Base-by-base conservation (phyloP, 257 asterid genomes). In the Solanum chilense region DNA sequence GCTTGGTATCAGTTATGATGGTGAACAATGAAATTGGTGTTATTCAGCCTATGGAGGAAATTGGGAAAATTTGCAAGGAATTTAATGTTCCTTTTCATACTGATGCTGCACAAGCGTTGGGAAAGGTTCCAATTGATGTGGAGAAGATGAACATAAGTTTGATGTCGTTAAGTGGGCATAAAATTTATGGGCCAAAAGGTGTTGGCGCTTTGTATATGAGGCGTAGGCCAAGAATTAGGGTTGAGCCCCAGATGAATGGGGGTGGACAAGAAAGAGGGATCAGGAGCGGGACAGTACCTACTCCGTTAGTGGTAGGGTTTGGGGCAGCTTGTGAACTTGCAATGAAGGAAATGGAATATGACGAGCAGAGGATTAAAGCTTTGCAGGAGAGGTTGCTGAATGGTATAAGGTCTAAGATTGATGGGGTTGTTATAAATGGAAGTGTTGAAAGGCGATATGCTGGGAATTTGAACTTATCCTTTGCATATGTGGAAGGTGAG, bases 211-310 rank as follows among this genome's bases (percentile, higher is more conserved):
- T 96, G 93, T 97, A 94, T 78, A 97, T 93, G 95, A 93, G 98
- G 89, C 91, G 99, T 60, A 90, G 99, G 87, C 99, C 99, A 27
- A 95, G 98, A 86, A 94, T 97, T 87, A 90, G 99, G 25, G 99
- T 97, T 52, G 99, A 96, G 91, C 93, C 99, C 14, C 99, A 96
- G 80, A 97, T 97, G 99, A 97, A 93, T 86, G 99, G 99, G 4
- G 99, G 99, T 69, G 99, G 99, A 35, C 99, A 97, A 68, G 99
- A 97, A 92, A 95, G 99, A 87, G 99, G 99, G 74, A 96, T 97
- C 44, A 92, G 99, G 90, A 97, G 99, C 71, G 99, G 99, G 76
- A 97, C 99, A 1, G 98, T 96, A 66, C 99, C 99, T 1, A 93
- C 99, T 2, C 98, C 99, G 0, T 88, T 97, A 90, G 99, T 93